Evolutionary conservation across 768 basidiomycete species (phyloP), one percentile per base, ranked within the genome.

Genomic region (Cubamyces sp.): DNA sequence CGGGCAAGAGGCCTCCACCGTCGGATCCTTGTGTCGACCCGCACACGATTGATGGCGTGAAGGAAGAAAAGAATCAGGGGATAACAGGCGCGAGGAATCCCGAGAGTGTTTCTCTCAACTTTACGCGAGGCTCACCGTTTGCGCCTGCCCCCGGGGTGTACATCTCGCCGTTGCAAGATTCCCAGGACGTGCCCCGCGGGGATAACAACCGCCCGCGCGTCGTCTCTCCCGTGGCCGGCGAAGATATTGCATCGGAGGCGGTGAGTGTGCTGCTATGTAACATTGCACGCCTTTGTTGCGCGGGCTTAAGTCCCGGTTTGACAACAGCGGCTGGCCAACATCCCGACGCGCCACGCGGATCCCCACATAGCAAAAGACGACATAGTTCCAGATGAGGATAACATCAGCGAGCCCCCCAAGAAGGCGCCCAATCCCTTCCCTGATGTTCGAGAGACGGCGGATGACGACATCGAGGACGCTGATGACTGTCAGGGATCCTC

Each of bases 151-250:
- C 68, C 8, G 72, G 68, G 1, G 50, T 67, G 39, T 67, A 66
- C 37, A 51, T 77, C 59, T 77, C 75, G 49, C 77, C 74, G 47
- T 68, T 74, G 26, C 67, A 62, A 28, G 61, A 65, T 55, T 40
- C 52, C 26, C 34, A 28, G 0, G 39, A 21, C 25, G n/a, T 52
- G 19, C 34, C 34, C 9, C 9, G 34, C 34, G 34, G 34, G 34
- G 34, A 12, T 7, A 48, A 19, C 11, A 42, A 7, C 25, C 28
- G 28, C 28, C 28, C 28, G 28, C 28, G 8, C 9, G 1, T 34
- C 34, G 4, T 34, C 11, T 34, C 34, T 34, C 9, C 34, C 5
- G 34, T 7, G 9, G 9, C 9, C 34, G 34, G 11, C 34, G 11
- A 6, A 6, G 34, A 5, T 34, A 11, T 34, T 9, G 34, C 6